Conservation (phyloP, 148 eudicot species). For the Rhododendron ferrugineum region DNA sequence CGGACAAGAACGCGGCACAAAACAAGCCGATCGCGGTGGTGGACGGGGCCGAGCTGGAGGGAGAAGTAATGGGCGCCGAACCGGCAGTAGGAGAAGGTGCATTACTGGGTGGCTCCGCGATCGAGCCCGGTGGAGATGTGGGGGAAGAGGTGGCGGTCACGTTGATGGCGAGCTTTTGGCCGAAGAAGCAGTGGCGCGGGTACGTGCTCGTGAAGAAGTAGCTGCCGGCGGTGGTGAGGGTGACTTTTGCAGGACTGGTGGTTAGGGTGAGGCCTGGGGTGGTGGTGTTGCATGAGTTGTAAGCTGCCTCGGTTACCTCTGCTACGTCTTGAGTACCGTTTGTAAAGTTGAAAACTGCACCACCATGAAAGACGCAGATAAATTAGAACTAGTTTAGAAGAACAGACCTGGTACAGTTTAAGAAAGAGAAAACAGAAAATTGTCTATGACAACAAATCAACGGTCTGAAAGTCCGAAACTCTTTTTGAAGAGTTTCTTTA, state of each 20-base stretch:
- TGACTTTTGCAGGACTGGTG: conserved; percentile 23
- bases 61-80: not conserved
- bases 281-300: conserved; percentile 15
- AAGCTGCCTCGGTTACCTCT: conserved; percentile 14
- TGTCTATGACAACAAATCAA: no score
- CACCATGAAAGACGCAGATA: not conserved
- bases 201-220: conserved; percentile 34
- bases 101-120: conserved; percentile 1
- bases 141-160: conserved; percentile 18
- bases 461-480: no score
- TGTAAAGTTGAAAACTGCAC: conserved; percentile 21
- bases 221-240: conserved; percentile 28
- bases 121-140: conserved; percentile 1
- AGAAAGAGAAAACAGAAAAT: no score
- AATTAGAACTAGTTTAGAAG: not conserved
- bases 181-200: conserved; percentile 24
- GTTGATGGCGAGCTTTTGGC: conserved; percentile 38
- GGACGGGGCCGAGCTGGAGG: conserved; percentile 17
- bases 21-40: not conserved
- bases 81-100: conserved; percentile 1
- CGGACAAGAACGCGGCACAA: conserved; percentile 15
- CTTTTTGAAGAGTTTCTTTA: no score
- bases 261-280: conserved; percentile 5
- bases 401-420: no score
- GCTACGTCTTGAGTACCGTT: conserved; percentile 22